These are phyloP conservation scores for Fusarium sp. DNA, from an alignment of 2,329 filamentous ascomycete genomes.

Conservation along the genomic window DNA sequence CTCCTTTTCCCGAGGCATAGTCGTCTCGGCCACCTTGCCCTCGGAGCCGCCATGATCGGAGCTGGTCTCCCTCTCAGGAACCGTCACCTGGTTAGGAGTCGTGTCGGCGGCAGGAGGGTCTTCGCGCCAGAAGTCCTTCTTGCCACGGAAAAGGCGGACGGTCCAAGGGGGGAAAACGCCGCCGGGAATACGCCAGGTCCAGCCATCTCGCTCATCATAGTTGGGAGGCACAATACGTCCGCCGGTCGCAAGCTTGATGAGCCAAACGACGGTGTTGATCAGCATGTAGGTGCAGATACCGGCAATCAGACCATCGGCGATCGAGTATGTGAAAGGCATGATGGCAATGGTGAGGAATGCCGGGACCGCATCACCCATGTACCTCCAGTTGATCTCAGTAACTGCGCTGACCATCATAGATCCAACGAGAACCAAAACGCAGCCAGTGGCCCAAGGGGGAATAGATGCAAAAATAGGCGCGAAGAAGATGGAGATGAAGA, in stretches of 20 bases:
- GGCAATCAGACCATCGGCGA: conserved; percentile 86
- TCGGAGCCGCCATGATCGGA: conserved; percentile 44
- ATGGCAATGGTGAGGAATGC: conserved; percentile 86
- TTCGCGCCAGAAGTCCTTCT: conserved; percentile 78
- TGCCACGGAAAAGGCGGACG: conserved; percentile 70
- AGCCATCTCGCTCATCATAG: conserved; percentile 81
- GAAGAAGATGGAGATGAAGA: conserved; percentile 90
- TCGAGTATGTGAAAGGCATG: conserved; percentile 93
- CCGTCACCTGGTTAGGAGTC: conserved; percentile 20
- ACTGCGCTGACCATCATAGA: conserved; percentile 85
- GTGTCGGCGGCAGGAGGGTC: conserved; percentile 42
- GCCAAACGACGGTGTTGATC: conserved; percentile 78
- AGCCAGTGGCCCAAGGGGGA: conserved; percentile 89
- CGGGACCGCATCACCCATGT: conserved; percentile 85
- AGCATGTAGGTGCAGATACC: conserved; percentile 82
- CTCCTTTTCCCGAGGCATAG: conserved; percentile 38
- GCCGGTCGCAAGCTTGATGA: conserved; percentile 73
- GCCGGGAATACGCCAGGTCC: conserved; percentile 82
- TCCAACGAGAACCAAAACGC: conserved; percentile 89
- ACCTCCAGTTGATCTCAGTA: conserved; percentile 89
- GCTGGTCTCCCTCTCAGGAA: conserved; percentile 34
- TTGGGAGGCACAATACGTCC: conserved; percentile 81
- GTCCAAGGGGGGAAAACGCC: conserved; percentile 83
- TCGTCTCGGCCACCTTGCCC: conserved; percentile 35
- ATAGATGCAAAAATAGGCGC: conserved; percentile 92